These are phyloP conservation scores for Malassezia pachydermatis DNA, from an alignment of 1,284 basidiomycete species.

Conservation along the genomic window DNA sequence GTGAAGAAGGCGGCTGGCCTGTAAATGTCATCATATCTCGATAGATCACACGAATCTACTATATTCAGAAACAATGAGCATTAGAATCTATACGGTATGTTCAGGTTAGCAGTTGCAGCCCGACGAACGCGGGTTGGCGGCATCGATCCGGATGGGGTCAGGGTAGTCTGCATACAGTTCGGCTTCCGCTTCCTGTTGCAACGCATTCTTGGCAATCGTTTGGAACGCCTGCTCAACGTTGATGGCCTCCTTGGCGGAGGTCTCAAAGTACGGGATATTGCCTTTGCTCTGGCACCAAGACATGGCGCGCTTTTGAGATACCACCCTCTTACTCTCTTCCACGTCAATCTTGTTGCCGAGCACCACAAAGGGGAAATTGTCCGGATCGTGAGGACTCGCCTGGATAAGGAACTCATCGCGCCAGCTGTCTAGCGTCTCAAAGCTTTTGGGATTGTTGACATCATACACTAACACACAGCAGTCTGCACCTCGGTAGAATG, in stretches of 20 bases:
- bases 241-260: conserved; percentile 98
- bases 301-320: conserved; percentile 98
- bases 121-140: conserved; percentile 55
- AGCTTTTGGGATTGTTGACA: conserved; percentile 95
- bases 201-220: conserved; percentile 94
- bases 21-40: neutral
- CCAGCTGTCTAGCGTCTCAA: conserved; percentile 61
- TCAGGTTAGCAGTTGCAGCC: conserved; percentile 40
- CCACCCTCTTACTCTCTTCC: conserved; percentile 96
- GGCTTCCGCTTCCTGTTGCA: conserved; percentile 92
- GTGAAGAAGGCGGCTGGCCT: conserved; percentile 41
- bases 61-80: conserved; percentile 57
- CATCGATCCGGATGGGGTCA: conserved; percentile 94
- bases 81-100: conserved; percentile 79
- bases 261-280: conserved; percentile 99
- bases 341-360: conserved; percentile 99
- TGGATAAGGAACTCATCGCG: conserved; percentile 51
- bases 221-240: conserved; percentile 99
- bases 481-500: conserved; percentile 94
- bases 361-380: conserved; percentile 88
- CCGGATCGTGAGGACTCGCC: conserved; percentile 93
- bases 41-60: neutral
- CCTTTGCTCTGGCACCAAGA: conserved; percentile 99
- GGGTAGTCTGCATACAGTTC: conserved; percentile 98
- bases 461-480: conserved; percentile 99